Evolutionary conservation across 1,284 basidiomycete species (phyloP).

Genomic region (Microbotryum saponariae): DNA sequence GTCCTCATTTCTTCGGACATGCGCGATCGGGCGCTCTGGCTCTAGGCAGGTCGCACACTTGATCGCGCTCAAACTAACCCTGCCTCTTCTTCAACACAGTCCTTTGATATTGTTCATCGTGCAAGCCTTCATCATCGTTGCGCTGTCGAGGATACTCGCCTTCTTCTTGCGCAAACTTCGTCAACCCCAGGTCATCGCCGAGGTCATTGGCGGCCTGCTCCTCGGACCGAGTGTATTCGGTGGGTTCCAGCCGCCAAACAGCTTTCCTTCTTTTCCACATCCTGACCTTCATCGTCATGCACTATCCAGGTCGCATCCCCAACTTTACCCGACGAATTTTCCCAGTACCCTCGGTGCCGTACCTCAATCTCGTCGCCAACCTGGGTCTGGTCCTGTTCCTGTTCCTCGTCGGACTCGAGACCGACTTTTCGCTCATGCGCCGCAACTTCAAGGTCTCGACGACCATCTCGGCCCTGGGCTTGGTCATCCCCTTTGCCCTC

Average conservation of each 20-base stretch:
- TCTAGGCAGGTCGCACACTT: not conserved
- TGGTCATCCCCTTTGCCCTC: conserved; percentile 71
- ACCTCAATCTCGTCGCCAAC: conserved; percentile 80
- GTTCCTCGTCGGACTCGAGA: conserved; percentile 85
- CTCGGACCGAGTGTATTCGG: conserved; percentile 48
- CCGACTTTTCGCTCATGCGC: conserved; percentile 65
- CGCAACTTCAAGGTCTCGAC: conserved; percentile 33
- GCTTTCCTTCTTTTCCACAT: not conserved
- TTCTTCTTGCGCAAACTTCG: conserved; percentile 38
- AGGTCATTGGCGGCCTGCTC: conserved; percentile 44
- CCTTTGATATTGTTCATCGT: conserved; percentile 35
- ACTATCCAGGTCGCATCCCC: conserved; percentile 51
- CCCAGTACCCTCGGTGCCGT: conserved; percentile 60
- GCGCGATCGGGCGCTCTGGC: not conserved
- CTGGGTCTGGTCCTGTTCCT: conserved; percentile 60
- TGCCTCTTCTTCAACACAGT: not conserved
- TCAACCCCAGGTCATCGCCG: conserved; percentile 44
- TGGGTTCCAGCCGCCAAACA: not conserved
- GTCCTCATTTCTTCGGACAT: not conserved
- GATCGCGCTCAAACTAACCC: not conserved
- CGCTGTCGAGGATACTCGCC: conserved; percentile 41
- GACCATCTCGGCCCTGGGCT: conserved; percentile 54
- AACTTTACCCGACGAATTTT: conserved; percentile 78
- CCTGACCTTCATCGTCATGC: not conserved
- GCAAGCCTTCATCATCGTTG: conserved; percentile 41